Evolutionary conservation across 1,284 basidiomycete species (phyloP), one percentile per base, ranked within the genome.

Genomic region (Flammula alnicola): DNA sequence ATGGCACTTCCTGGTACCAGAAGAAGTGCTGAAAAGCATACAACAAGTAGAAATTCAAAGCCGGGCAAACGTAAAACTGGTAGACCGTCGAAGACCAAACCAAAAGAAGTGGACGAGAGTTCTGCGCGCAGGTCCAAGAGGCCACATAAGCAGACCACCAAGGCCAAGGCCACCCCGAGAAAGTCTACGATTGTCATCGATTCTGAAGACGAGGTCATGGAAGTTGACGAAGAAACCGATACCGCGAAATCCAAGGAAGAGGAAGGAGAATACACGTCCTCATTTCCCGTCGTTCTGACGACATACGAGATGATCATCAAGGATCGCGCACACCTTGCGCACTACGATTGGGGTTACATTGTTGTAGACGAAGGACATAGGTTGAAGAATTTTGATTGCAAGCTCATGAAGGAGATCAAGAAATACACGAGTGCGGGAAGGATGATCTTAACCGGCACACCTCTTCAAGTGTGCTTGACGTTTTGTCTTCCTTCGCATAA

Each of bases 301-400:
- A 96, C 93, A 5, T 98, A 94, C 64, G 95, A 98, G 62, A 93
- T 98, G 63, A 83, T 95, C 58, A 96, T 98, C 59, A 85, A 81
- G 54, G 94, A 97, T 63, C 79, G 86, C 9, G 70, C 74, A 26
- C 78, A 82, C 60, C 75, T 96, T 26, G 72, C 79, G 4, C 78
- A 79, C 43, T 87, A 88, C 63, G 73, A 84, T 45, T 96, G 93
- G 92, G 93, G 93, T 44, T 96, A 93, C 63, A 92, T 98, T 58
- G 91, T 98, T 44, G 95, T 98, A 0, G 95, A 98, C 65, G 95
- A 98, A 69, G 94, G 95, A 0, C 95, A 98, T 67, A 78, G 95
- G 19, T 69, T 98, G 60, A 98, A 98, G 75, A 98, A 98, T 62
- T 76, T 95, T 54, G 84, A 98, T 63, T 94, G 91, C 69, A 87